A percentile compares a stretch with the other conserved stretches of the same genome.
phyloP scores from a whole-genome alignment of 495 filamentous ascomycete genomes.

The Aspergillus biplanus region DNA sequence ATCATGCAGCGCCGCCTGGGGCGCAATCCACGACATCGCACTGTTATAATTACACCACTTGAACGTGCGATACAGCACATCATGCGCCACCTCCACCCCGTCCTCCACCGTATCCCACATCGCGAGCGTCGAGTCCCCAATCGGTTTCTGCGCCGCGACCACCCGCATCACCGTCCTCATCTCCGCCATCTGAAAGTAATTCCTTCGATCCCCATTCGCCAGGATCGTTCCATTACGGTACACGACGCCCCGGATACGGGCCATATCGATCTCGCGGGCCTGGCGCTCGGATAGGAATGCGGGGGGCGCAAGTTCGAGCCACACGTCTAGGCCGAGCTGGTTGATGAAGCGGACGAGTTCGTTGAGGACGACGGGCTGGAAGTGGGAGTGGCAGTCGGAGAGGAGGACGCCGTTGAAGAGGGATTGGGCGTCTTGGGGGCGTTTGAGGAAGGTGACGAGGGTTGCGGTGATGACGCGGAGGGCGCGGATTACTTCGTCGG shows the following conservation, averaged over 20 bases:
- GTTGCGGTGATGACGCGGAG: constrained; percentile 1
- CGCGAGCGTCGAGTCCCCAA: constrained; percentile 20
- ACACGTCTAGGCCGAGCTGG: constrained; percentile 21
- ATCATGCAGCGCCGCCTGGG: constrained; percentile 15
- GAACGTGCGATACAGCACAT: constrained; percentile 21
- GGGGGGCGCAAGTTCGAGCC: constrained; percentile 21
- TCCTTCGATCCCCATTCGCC: constrained; percentile 20
- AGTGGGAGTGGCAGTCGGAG: constrained; percentile 16
- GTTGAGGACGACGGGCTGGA: constrained; percentile 24
- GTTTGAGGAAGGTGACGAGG: constrained; percentile 9
- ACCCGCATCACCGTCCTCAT: constrained; percentile 24
- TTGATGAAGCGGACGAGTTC: constrained; percentile 19
- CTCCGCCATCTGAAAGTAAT: constrained; percentile 25
- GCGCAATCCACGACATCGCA: constrained; percentile 22
- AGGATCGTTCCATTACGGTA: constrained; percentile 27
- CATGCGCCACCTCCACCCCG: constrained; percentile 14
- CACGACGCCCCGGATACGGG: constrained; percentile 20
- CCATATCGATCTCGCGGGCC: constrained; percentile 24
- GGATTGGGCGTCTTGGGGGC: constrained; percentile 1
- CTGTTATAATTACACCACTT: constrained; percentile 29
- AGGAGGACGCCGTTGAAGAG: constrained; percentile 19
- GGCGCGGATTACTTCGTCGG: constrained; percentile 16
- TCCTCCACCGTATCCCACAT: constrained; percentile 25
- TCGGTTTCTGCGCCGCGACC: constrained; percentile 24
- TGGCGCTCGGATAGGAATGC: constrained; percentile 15